Conservation (phyloP, 768 basidiomycete species). For the Leucosporidium yakuticum region DNA sequence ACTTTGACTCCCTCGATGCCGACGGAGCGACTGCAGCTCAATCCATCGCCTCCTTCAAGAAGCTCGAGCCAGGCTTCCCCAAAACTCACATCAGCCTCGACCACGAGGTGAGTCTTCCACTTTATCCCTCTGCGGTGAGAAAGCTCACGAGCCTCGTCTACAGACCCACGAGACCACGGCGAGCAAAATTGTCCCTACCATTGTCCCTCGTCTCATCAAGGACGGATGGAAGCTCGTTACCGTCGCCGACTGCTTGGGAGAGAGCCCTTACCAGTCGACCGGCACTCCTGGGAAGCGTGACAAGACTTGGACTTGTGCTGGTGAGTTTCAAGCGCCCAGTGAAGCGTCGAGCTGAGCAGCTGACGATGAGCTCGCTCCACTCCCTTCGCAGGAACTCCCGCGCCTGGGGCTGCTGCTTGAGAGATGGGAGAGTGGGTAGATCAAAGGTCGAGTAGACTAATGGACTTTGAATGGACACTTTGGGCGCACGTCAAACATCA, state of each 20-base stretch:
- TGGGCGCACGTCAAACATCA: too few relatives aligned
- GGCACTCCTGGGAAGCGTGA: conserved; percentile 24
- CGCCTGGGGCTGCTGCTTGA: too few relatives aligned
- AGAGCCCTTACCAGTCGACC: conserved; percentile 27
- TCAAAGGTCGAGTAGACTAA: too few relatives aligned
- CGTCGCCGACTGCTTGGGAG: conserved; percentile 33
- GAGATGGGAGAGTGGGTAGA: too few relatives aligned
- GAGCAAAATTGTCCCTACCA: conserved; percentile 18
- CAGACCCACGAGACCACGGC: conserved; percentile 21
- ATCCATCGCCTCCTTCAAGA: conserved; percentile 24
- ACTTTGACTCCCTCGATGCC: conserved; percentile 34
- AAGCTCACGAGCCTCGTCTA: too few relatives aligned
- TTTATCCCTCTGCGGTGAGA: too few relatives aligned
- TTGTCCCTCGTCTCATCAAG: conserved; percentile 18
- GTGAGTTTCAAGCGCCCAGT: conserved; percentile 7
- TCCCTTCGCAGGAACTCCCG: too few relatives aligned
- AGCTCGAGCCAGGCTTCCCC: conserved; percentile 18
- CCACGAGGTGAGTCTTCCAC: conserved; percentile 20
- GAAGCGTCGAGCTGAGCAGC: too few relatives aligned
- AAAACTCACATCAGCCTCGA: conserved; percentile 33
- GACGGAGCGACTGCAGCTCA: conserved; percentile 15
- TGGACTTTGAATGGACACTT: too few relatives aligned
- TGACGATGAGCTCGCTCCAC: too few relatives aligned
- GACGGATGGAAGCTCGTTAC: conserved; percentile 35
- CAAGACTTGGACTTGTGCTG: conserved; percentile 24